Base-by-base conservation (phyloP, 2,329 filamentous ascomycete genomes). In the Westerdykella ornata region DNA sequence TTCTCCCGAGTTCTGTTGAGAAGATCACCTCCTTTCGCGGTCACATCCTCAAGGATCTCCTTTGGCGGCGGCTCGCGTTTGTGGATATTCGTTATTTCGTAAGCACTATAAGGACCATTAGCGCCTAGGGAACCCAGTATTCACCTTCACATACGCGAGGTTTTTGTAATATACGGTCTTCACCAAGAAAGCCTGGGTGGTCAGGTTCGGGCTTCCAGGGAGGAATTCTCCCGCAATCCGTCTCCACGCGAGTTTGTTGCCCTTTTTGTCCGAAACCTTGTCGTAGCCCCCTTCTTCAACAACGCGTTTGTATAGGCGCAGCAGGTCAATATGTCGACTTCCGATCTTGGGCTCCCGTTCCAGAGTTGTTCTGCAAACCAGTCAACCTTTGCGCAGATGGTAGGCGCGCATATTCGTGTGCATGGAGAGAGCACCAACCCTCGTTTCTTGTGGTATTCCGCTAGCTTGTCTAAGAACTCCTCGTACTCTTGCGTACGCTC, bases 101-200 rank as follows among this genome's bases (percentile, higher is more conserved):
- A 95, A 1, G 88, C 88, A 11, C 72, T 74, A 33, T 14, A 16
- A 37, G 26, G 42, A 9, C 14, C 29, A 37, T 56, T 38, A 56
- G 49, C 19, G 39, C 20, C 31, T 26, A 35, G 20, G 17, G 19
- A 14, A 36, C 34, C n/a, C 2, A 19, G 19, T 16, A n/a, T 19
- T 6, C 15, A 18, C 5, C 18, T 14, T 17, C 31, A 46, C 72
- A 44, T 62, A 75, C 71, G 84, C 84, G 34, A 95, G 76, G 56
- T 90, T 88, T 65, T 88, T 89, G 72, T 94, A 94, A 70, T 92
- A 95, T 48, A 85, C 81, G 42, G 85, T 84, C 69, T 95, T 95
- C 42, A 94, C 72, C 44, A 84, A 78, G 68, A 94, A 94, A 12
- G 87, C 88, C 44, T 88, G 80, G n/a, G 87, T 86, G 5, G 87